These are phyloP conservation scores for Brachypodium distachyon DNA, from an alignment of 202 grass and related monocot genomes.

Conservation along the genomic window DNA sequence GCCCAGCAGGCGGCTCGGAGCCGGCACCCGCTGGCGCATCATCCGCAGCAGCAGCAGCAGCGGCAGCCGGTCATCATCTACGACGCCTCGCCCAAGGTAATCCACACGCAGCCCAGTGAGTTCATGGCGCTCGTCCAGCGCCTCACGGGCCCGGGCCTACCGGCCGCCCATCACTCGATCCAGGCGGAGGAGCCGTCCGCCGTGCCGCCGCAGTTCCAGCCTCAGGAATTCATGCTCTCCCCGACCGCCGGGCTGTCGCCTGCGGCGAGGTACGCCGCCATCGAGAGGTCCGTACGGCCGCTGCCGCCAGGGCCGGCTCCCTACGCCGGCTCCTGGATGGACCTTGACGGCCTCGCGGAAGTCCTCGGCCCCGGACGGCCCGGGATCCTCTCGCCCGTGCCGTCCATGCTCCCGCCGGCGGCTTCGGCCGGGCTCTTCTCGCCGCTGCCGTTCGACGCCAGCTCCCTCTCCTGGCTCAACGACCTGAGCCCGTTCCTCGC, in stretches of 20 bases:
- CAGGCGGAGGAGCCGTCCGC: slow-evolving; percentile 6
- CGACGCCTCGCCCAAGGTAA: slow-evolving; percentile 86
- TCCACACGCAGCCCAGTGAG: slow-evolving; percentile 67
- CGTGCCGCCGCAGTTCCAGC: not conserved
- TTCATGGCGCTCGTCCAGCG: slow-evolving; percentile 95
- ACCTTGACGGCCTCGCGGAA: not conserved
- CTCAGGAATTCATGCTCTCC: slow-evolving; percentile 23
- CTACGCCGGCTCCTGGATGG: not conserved
- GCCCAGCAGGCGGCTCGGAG: not conserved
- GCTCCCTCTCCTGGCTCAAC: slow-evolving; percentile 42
- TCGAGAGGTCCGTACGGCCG: slow-evolving; percentile 51
- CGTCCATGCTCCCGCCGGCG: slow-evolving; percentile 34
- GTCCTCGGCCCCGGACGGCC: slow-evolving; percentile 26
- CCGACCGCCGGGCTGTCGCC: slow-evolving; percentile 44
- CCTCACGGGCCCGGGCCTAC: slow-evolving; percentile 50
- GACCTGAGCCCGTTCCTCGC: slow-evolving; percentile 64
- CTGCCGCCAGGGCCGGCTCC: not conserved
- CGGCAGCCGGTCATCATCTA: slow-evolving; percentile 86
- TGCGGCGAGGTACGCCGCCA: slow-evolving; percentile 57
- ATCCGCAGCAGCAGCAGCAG: slow-evolving; percentile 3
- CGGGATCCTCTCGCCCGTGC: slow-evolving; percentile 67
- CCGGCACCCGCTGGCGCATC: not conserved
- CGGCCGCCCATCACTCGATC: slow-evolving; percentile 12
- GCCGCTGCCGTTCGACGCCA: slow-evolving; percentile 57
- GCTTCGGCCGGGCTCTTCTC: slow-evolving; percentile 61